Evolutionary conservation across 108 stramenopile species (phyloP).

Genomic region (Nitzschia inconspicua): DNA sequence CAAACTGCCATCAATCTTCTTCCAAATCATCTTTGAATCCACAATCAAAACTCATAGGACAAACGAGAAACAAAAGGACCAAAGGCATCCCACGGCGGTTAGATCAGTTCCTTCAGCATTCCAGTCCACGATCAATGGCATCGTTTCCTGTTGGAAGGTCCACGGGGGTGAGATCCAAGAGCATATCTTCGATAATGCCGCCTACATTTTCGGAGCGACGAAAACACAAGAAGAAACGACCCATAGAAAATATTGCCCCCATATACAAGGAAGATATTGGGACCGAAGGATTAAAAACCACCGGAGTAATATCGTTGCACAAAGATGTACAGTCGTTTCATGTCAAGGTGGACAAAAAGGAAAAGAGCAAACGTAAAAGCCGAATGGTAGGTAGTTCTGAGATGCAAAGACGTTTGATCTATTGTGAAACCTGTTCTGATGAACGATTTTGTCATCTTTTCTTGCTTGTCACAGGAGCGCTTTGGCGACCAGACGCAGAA

Average conservation of each 20-base stretch:
- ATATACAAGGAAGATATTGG: constrained; percentile 32
- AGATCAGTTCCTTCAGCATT: too few species aligned
- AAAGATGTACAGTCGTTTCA: neutral
- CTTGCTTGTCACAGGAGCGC: constrained; percentile 3
- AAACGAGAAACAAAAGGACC: too few species aligned
- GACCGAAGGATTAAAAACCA: constrained; percentile 18
- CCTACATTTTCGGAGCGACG: neutral
- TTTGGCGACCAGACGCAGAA: constrained; percentile 16
- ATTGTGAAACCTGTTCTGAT: neutral
- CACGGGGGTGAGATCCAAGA: too few species aligned
- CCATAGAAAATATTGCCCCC: constrained; percentile 9
- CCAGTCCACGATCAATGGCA: too few species aligned
- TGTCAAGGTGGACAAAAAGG: constrained; percentile 6
- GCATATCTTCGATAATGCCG: too few species aligned
- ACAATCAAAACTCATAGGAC: too few species aligned
- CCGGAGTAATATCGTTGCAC: neutral
- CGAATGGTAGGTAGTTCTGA: constrained; percentile 22
- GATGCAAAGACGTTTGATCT: neutral
- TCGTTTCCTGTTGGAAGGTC: too few species aligned
- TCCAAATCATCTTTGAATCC: too few species aligned
- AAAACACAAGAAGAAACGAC: constrained; percentile 5
- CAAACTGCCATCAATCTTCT: too few species aligned
- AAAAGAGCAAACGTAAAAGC: constrained; percentile 18
- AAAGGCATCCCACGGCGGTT: too few species aligned
- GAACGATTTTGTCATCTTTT: neutral